Percentiles rank a stretch among this genome's conserved stretches.
These are phyloP conservation scores for Stagonosporopsis vannaccii DNA, from an alignment of 2,329 filamentous ascomycete species.

Conservation along the genomic window DNA sequence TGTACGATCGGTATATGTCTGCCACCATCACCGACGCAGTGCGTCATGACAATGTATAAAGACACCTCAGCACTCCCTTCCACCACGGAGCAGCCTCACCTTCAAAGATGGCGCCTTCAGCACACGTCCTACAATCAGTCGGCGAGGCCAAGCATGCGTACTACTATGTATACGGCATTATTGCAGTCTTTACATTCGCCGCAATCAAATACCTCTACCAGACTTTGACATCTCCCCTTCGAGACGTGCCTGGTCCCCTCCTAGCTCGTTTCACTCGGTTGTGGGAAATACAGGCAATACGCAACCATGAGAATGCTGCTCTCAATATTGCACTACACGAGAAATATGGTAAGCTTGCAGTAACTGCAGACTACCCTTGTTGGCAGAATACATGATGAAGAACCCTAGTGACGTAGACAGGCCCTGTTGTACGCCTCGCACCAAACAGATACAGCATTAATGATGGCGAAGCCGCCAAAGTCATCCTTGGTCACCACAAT, in stretches of 20 bases:
- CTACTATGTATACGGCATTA: background rate
- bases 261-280: constrained; percentile 54
- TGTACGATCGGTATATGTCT: background rate
- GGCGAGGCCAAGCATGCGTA: background rate
- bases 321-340: constrained; percentile 51
- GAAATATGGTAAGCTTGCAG: constrained; percentile 43
- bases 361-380: background rate
- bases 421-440: constrained; percentile 22
- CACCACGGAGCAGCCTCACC: background rate
- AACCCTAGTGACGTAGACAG: constrained; percentile 1
- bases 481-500: constrained; percentile 17
- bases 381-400: background rate
- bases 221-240: constrained; percentile 38
- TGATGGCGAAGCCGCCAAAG: constrained; percentile 16
- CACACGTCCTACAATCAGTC: background rate
- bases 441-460: constrained; percentile 27
- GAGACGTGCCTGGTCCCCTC: constrained; percentile 55
- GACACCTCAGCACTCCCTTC: background rate
- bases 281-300: constrained; percentile 54
- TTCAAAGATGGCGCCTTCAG: background rate
- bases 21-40: background rate
- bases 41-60: background rate
- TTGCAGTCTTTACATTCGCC: background rate
- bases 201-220: background rate
- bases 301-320: constrained; percentile 48